Base-by-base conservation (phyloP, 805 yeast species). In the Saturnispora mendoncae region DNA sequence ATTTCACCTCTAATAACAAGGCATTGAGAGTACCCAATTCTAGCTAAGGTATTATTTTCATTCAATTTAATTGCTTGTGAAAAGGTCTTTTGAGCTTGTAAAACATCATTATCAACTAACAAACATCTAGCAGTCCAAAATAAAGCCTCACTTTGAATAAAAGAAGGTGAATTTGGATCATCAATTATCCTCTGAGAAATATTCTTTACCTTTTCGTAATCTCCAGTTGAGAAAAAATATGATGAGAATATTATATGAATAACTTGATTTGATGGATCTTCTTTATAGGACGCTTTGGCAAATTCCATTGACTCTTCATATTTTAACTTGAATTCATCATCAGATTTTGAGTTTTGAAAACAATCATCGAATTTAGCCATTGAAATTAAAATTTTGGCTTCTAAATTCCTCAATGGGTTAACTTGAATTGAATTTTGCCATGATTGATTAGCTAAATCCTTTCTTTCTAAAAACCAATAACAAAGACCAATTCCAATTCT, bases 401-500 rank as follows among this genome's bases (percentile, higher is more conserved):
- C 73, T 14, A 69, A 56, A 49, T 76, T 76, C 14, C 33, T 38
- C 9, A 51, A 54, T 4, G 81, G 77, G 47, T 81, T 75, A 32
- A 90, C 60, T 55, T 80, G 82, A 25, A 78, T 62, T 1, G 85
- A 72, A 54, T 97, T 73, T 47, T 74, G 72, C 97, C 97, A 92
- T 0, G 97, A 81, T 38, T 66, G 65, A 6, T 72, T 55, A 0
- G 98, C 97, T 66, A 85, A 72, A 39, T 72, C 72, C 48, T 75
- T 73, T 58, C 85, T 94, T 39, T 81, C 81, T 46, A 92, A 65
- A 46, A 75, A 75, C 97, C 97, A 92, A 57, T 80, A 90, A 60
- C 97, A 88, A 49, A 92, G 65, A 27, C 98, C 99, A 46, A 90
- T 76, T 23, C 97, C 99, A 46, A 92, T 72, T 60, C 99, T 71